Evolutionary conservation across 2,329 filamentous ascomycete species (phyloP).

Genomic region (Aphanocladium album): DNA sequence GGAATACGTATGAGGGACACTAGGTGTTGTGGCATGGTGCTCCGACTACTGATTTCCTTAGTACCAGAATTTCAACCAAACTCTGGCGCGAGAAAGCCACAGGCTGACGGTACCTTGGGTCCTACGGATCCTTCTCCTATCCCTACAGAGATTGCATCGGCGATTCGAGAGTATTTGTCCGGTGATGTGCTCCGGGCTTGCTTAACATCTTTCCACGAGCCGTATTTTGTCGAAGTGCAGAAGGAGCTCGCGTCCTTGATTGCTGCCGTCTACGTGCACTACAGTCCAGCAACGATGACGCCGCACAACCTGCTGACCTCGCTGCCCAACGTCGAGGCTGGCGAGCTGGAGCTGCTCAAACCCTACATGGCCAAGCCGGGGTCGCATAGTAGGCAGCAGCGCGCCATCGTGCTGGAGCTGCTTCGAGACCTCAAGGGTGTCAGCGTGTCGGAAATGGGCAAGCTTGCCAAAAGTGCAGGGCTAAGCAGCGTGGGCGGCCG

Average conservation of each 20-base stretch:
- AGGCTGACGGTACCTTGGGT: constrained; percentile 11
- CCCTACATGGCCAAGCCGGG: constrained; percentile 53
- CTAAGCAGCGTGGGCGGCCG: constrained; percentile 25
- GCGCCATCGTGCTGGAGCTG: constrained; percentile 76
- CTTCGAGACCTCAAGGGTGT: constrained; percentile 84
- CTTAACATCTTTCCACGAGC: constrained; percentile 85
- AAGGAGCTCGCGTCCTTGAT: constrained; percentile 87
- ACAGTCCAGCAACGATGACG: constrained; percentile 63
- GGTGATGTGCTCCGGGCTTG: constrained; percentile 84
- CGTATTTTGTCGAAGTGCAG: constrained; percentile 94
- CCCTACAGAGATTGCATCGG: constrained; percentile 50
- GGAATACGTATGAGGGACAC: constrained; percentile 86
- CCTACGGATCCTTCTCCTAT: constrained; percentile 39
- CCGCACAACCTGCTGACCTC: constrained; percentile 72
- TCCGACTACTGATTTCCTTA: constrained; percentile 80
- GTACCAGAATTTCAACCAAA: constrained; percentile 65
- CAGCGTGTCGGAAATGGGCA: constrained; percentile 89
- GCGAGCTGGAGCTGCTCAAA: constrained; percentile 62
- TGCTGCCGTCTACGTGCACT: constrained; percentile 75
- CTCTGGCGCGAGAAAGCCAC: constrained; percentile 22
- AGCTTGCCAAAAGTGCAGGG: constrained; percentile 56
- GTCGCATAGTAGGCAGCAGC: constrained; percentile 67
- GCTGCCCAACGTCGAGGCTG: constrained; percentile 68
- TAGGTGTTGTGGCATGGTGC: constrained; percentile 78
- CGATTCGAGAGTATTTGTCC: constrained; percentile 84